Evolutionary conservation across 768 basidiomycete species (phyloP).

Genomic region (Lentinula raphanica): DNA sequence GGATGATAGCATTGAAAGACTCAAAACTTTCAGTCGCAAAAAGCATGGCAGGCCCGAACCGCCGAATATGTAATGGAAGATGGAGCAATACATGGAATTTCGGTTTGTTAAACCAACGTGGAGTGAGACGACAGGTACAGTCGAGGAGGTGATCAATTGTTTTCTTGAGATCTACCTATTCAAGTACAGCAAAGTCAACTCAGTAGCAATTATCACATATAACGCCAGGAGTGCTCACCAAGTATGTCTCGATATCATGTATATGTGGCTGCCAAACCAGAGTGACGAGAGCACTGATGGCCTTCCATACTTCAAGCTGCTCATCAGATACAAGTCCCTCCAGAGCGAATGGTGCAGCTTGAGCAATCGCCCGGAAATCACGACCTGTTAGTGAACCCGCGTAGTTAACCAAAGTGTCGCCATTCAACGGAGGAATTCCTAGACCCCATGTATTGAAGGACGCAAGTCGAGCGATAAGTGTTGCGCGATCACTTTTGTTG

Average conservation of each 20-base stretch:
- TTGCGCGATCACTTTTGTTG: slow-evolving; percentile 18
- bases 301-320: slow-evolving; percentile 25
- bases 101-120: slow-evolving; percentile 35
- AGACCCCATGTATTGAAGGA: slow-evolving; percentile 30
- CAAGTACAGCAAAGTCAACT: no score
- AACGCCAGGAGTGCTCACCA: slow-evolving; percentile 19
- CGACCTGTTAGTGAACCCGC: slow-evolving; percentile 31
- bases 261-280: slow-evolving; percentile 39
- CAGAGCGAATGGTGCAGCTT: slow-evolving; percentile 32
- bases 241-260: slow-evolving; percentile 23
- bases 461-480: slow-evolving; percentile 21
- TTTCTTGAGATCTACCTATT: slow-evolving; percentile 17
- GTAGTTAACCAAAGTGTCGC: slow-evolving; percentile 30
- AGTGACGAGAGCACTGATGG: slow-evolving; percentile 26
- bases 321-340: slow-evolving; percentile 27
- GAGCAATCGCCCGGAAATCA: slow-evolving; percentile 27
- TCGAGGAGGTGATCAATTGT: slow-evolving; percentile 32
- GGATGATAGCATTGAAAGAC: slow-evolving; percentile 31
- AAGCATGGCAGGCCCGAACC: slow-evolving; percentile 37
- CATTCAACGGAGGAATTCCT: slow-evolving; percentile 23
- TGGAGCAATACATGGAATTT: slow-evolving; percentile 40
- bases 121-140: slow-evolving; percentile 22
- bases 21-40: slow-evolving; percentile 41
- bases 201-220: no score
- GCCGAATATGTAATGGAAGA: slow-evolving; percentile 27